Evolutionary conservation across 352 stramenopile genomes (phyloP).

Genomic region (Phytophthora uliginosa): DNA sequence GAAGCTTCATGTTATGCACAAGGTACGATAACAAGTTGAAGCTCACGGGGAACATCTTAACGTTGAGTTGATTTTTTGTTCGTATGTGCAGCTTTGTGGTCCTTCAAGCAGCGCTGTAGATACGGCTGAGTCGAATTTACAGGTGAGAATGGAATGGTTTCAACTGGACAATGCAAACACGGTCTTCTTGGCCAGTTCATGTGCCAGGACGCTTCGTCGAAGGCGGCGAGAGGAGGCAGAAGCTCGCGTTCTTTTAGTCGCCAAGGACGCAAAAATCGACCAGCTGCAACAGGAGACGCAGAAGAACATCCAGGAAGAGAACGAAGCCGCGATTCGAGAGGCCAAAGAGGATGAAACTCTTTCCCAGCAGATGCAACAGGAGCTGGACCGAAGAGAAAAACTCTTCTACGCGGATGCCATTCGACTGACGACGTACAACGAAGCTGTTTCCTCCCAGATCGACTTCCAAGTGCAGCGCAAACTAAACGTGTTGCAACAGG

Average conservation of each 20-base stretch:
- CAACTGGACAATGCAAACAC: slow-evolving; percentile 57
- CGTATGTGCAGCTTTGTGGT: slow-evolving; percentile 25
- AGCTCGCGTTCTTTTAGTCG: slow-evolving; percentile 35
- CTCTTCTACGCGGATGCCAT: slow-evolving; percentile 67
- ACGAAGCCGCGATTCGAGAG: slow-evolving; percentile 41
- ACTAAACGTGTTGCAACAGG: slow-evolving; percentile 42
- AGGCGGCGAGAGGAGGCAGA: slow-evolving; percentile 51
- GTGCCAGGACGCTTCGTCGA: slow-evolving; percentile 38
- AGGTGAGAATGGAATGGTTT: slow-evolving; percentile 41
- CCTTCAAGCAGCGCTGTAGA: slow-evolving; percentile 3
- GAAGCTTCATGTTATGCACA: slow-evolving; percentile 69
- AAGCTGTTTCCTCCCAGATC: slow-evolving; percentile 68
- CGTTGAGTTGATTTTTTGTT: not conserved
- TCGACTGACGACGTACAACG: slow-evolving; percentile 75
- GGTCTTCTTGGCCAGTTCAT: slow-evolving; percentile 62
- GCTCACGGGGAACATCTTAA: not conserved
- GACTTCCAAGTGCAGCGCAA: slow-evolving; percentile 74
- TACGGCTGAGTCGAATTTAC: not conserved
- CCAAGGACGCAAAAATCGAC: slow-evolving; percentile 50
- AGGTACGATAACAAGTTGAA: slow-evolving; percentile 46
- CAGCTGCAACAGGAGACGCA: slow-evolving; percentile 57
- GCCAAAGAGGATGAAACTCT: slow-evolving; percentile 48
- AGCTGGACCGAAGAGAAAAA: slow-evolving; percentile 49
- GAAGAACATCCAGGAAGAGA: slow-evolving; percentile 46
- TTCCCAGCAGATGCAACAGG: slow-evolving; percentile 41